Conservation (phyloP, 1,284 basidiomycete genomes). For the Malassezia globosa region DNA sequence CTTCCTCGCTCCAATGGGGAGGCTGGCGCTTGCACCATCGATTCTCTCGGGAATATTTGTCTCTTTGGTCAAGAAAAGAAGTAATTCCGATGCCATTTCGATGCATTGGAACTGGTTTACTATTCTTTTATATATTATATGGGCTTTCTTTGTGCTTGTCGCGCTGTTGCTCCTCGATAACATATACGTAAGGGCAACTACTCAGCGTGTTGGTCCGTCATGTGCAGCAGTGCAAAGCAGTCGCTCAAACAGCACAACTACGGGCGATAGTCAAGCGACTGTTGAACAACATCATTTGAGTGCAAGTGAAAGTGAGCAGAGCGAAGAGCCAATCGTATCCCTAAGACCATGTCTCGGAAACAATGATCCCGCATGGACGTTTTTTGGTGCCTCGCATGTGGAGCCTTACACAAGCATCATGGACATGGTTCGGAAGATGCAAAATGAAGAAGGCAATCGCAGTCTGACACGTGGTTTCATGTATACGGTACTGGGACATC, state of each 20-base stretch:
- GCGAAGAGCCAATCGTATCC: slow-evolving; percentile 1
- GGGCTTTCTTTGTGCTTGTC: not conserved
- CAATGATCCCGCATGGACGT: slow-evolving; percentile 1
- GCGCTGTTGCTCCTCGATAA: not conserved
- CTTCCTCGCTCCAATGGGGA: slow-evolving; percentile 21
- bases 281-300: not conserved
- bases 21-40: not conserved
- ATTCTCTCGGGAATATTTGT: slow-evolving; percentile 30
- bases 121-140: not conserved
- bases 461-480: not conserved
- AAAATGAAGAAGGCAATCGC: slow-evolving; percentile 1
- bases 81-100: not conserved
- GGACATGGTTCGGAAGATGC: not conserved
- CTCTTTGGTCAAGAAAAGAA: slow-evolving; percentile 22
- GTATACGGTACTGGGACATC: not conserved
- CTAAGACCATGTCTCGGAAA: not conserved
- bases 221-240: not conserved
- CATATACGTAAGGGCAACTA: not conserved
- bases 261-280: not conserved
- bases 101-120: not conserved
- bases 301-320: not conserved
- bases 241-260: too few relatives aligned
- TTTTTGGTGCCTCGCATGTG: not conserved
- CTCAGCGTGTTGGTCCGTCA: not conserved
- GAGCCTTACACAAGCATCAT: slow-evolving; percentile 3